Percentiles rank a stretch among this genome's conserved stretches.
Conservation (phyloP, 352 stramenopile species). For the Phytophthora hibernalis region DNA sequence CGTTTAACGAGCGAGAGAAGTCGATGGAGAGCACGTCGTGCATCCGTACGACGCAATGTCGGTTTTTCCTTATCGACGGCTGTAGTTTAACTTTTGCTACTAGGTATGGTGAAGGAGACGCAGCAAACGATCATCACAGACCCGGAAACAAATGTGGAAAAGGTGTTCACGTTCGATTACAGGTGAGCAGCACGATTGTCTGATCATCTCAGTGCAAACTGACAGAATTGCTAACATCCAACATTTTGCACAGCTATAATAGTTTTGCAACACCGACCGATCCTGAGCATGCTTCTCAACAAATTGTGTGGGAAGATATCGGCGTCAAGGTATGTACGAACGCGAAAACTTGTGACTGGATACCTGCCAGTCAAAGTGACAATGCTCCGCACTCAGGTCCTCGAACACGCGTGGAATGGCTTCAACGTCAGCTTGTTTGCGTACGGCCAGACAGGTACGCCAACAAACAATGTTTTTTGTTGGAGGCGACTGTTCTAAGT, state of each 20-base stretch:
- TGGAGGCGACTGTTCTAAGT: not conserved
- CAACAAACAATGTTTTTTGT: not conserved
- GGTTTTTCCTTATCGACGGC: not conserved
- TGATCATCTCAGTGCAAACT: not conserved
- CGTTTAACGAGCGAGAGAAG: conserved; percentile 87
- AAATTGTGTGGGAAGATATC: conserved; percentile 89
- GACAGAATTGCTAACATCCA: not conserved
- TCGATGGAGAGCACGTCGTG: conserved; percentile 72
- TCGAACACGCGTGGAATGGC: conserved; percentile 91
- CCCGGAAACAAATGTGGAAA: conserved; percentile 75
- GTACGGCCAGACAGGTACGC: conserved; percentile 80
- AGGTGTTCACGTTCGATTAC: conserved; percentile 91
- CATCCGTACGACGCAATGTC: conserved; percentile 53
- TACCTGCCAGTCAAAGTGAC: not conserved
- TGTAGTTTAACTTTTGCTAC: conserved; percentile 3
- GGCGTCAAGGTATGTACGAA: conserved; percentile 64
- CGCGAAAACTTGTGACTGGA: not conserved
- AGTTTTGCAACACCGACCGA: conserved; percentile 70
- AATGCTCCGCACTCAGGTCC: conserved; percentile 42
- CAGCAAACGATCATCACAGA: conserved; percentile 89
- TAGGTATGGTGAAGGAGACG: conserved; percentile 82
- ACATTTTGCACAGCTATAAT: conserved; percentile 67
- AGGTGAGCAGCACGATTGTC: conserved; percentile 38
- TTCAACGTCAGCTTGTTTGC: conserved; percentile 92
- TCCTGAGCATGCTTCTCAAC: conserved; percentile 72